Evolutionary conservation across 805 yeast species (phyloP), one percentile per base, ranked within the genome.

Genomic region (Wickerhamomyces bovis): DNA sequence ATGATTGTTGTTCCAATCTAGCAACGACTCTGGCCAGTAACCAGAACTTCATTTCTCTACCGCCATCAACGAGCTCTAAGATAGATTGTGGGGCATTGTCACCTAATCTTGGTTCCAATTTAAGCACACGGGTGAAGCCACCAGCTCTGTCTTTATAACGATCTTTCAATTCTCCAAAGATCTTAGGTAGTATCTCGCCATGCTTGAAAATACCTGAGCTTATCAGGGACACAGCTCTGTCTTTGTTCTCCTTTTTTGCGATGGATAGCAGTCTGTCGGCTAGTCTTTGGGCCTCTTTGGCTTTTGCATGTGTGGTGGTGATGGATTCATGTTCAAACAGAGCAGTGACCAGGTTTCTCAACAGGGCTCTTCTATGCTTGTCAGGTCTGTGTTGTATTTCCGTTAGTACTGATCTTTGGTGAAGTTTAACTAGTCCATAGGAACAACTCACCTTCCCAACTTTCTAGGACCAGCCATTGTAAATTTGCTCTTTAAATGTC

Each of bases 21-120:
- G 95, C 96, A 6, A 85, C 92, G 4, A 80, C 73, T 64, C 87
- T 78, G n/a, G 96, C 96, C 9, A 80, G 75, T 58, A 79, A 69
- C 80, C 95, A 85, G 53, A 80, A 76, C 56, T 83, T 78, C 73
- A 86, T 75, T 61, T 88, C 96, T 49, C 79, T 69, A 16, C 71
- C 66, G 4, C 83, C 80, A 56, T 86, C 96, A 1, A 92, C 95
- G 42, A 94, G 71, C 66, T 94, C 99, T 45, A 94, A 61, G 9
- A 90, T 81, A 0, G 94, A 82, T 73, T 87, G 94, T 28, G 90
- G 90, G 0, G 97, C 96, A 51, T 81, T 85, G 63, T 94, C 99
- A 46, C 94, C 90, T 41, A 83, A 65, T 54, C 98, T 75, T 16
- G 90, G 89, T 65, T 94, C 98, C 50, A 94, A 70, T 55, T 78